Conservation (phyloP, 208 protist species). For the Tritrichomonas foetus region DNA sequence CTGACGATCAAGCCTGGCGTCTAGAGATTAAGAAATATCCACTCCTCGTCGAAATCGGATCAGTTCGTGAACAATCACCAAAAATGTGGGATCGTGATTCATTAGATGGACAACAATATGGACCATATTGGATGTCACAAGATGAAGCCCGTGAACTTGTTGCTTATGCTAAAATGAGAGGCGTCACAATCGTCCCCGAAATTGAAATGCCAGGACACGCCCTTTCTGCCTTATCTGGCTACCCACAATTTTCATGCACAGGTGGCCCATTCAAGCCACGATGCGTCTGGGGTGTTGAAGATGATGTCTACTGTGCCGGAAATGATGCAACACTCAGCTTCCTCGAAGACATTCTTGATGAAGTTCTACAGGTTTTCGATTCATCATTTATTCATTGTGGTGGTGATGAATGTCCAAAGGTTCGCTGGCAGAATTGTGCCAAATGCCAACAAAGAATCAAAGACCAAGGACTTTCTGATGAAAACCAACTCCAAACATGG, state of each 20-base stretch:
- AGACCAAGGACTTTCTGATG: neutral
- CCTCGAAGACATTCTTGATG: neutral
- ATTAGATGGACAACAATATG: neutral
- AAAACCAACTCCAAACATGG: neutral
- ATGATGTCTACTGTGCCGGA: neutral
- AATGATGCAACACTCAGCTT: neutral
- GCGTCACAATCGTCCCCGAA: slow-evolving; percentile 35
- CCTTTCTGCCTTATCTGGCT: neutral
- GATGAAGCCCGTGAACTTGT: slow-evolving; percentile 25
- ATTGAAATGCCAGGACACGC: slow-evolving; percentile 41
- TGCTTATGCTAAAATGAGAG: neutral
- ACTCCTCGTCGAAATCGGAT: neutral
- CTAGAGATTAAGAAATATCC: slow-evolving; percentile 27
- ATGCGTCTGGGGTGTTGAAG: neutral
- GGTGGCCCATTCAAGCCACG: neutral
- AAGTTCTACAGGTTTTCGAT: neutral
- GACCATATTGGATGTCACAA: neutral
- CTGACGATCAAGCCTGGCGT: neutral
- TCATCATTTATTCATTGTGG: slow-evolving; percentile 36
- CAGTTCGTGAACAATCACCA: neutral
- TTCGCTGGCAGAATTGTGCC: neutral
- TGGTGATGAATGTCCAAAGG: slow-evolving; percentile 5
- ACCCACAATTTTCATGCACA: neutral
- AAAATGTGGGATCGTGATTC: too few relatives aligned
- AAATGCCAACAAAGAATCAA: neutral